Conservation (phyloP, 441 rosid species). For the Populus tomentosa region DNA sequence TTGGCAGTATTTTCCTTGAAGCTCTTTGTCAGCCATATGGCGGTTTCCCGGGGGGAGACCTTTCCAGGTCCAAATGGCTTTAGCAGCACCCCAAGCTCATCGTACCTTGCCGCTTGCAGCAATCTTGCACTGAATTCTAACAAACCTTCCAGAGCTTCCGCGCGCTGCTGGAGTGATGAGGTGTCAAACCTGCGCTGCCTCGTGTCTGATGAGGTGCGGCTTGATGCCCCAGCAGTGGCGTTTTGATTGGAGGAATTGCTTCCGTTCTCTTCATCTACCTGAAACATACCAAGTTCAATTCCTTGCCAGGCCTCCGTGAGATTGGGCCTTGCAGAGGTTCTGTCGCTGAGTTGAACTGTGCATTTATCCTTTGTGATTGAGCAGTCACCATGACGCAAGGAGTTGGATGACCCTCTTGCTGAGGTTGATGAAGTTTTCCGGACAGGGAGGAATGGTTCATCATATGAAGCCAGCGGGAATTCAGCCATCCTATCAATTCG, state of each 20-base stretch:
- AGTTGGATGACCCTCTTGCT: conserved; percentile 58
- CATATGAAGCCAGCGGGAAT: conserved; percentile 90
- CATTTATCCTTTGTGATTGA: conserved; percentile 92
- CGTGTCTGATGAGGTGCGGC: conserved; percentile 72
- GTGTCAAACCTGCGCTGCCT: conserved; percentile 68
- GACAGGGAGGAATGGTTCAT: conserved; percentile 57
- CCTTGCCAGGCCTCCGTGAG: conserved; percentile 66
- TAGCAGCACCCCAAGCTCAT: conserved; percentile 82
- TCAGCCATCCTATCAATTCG: conserved; percentile 92
- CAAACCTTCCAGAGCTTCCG: conserved; percentile 95
- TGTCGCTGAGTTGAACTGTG: conserved; percentile 56
- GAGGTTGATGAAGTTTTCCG: conserved; percentile 53
- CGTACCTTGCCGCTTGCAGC: conserved; percentile 86
- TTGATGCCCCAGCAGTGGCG: conserved; percentile 93
- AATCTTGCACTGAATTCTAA: conserved; percentile 96
- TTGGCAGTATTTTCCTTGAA: conserved; percentile 78
- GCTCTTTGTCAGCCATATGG: conserved; percentile 98
- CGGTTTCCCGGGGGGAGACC: conserved; percentile 98
- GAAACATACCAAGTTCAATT: conserved; percentile 44
- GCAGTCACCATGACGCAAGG: conserved; percentile 48
- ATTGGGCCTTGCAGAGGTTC: conserved; percentile 38
- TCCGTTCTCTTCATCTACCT: conserved; percentile 47
- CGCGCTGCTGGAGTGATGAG: conserved; percentile 88
- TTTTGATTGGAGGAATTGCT: conserved; percentile 88
- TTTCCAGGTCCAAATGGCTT: conserved; percentile 99